Conservation (phyloP, 2,329 filamentous ascomycete species). For the Dactylellina drechsleri region DNA sequence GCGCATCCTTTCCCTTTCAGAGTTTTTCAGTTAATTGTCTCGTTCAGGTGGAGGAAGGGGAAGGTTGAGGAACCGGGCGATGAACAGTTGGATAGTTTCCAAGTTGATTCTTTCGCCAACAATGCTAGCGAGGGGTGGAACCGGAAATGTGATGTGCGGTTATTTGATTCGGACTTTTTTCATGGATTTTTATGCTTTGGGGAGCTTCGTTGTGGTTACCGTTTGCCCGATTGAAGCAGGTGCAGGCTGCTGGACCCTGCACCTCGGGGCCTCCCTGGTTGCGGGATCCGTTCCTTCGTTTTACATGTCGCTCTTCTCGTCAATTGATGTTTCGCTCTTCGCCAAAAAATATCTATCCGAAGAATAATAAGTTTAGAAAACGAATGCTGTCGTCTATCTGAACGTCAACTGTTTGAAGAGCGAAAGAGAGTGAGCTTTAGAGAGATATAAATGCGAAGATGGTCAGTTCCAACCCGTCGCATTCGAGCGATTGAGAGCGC, state of each 20-base stretch:
- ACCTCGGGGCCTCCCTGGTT: not conserved
- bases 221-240: slow-evolving; percentile 2
- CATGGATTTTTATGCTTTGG: too few species aligned
- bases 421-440: slow-evolving; percentile 5
- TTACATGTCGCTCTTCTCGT: not conserved
- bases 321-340: not conserved
- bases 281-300: slow-evolving; percentile 2
- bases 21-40: too few species aligned
- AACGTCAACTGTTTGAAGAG: slow-evolving; percentile 14
- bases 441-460: not conserved
- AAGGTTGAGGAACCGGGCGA: not conserved
- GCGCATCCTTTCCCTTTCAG: not conserved
- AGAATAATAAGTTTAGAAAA: not conserved
- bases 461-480: too few species aligned
- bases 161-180: slow-evolving; percentile 31
- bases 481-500: too few species aligned
- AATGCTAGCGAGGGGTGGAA: not conserved
- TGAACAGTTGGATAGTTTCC: not conserved
- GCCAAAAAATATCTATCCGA: not conserved
- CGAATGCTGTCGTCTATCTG: not conserved
- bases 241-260: slow-evolving; percentile 13
- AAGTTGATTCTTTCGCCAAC: not conserved
- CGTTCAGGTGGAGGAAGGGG: not conserved
- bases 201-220: too few species aligned
- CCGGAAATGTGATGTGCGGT: slow-evolving; percentile 18